phyloP scores from a whole-genome alignment of 1,284 basidiomycete genomes.

The Malassezia nana region DNA sequence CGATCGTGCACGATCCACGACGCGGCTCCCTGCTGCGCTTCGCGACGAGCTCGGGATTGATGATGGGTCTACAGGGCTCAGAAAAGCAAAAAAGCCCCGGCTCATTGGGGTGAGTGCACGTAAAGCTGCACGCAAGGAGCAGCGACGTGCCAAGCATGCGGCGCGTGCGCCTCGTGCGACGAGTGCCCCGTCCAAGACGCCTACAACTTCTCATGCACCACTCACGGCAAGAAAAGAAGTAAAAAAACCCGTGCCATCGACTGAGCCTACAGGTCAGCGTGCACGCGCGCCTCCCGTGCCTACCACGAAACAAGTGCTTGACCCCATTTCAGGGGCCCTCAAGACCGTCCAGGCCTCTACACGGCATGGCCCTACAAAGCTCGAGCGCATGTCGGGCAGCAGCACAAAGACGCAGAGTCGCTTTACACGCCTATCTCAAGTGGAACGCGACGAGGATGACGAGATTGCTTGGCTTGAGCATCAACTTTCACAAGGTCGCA shows the following conservation, averaged over 20 bases:
- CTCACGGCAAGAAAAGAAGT: no score
- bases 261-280: no score
- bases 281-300: no score
- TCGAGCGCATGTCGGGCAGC: background rate
- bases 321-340: constrained; percentile 12
- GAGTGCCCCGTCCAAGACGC: background rate
- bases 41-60: constrained; percentile 37
- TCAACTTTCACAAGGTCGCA: constrained; percentile 23
- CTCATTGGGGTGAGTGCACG: constrained; percentile 1
- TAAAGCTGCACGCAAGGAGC: constrained; percentile 13
- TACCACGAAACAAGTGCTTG: constrained; percentile 2
- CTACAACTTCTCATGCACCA: background rate
- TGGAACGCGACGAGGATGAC: constrained; percentile 43
- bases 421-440: no score
- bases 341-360: background rate
- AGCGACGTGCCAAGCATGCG: constrained; percentile 11
- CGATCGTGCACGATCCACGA: constrained; percentile 28
- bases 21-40: constrained; percentile 34
- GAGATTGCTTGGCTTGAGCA: constrained; percentile 46
- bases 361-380: background rate
- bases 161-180: background rate
- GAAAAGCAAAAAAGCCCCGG: background rate
- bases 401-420: no score
- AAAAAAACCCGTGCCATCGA: background rate
- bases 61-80: background rate